Evolutionary conservation across 2,329 filamentous ascomycete genomes (phyloP).

Genomic region (Trichoderma lentiforme): DNA sequence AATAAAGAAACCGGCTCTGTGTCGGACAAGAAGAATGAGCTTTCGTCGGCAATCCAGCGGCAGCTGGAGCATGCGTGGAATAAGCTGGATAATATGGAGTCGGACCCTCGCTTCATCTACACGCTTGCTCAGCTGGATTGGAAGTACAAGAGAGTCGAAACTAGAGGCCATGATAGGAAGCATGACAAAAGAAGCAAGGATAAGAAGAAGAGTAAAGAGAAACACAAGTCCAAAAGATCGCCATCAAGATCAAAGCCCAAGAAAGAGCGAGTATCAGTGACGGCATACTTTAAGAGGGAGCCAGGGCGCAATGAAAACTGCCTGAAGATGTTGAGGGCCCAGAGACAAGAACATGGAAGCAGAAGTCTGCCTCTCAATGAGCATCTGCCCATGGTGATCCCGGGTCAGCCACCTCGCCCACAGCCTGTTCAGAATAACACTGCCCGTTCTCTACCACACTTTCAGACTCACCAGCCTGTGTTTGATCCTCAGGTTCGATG

Average conservation of each 20-base stretch:
- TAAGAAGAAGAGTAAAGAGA: constrained; percentile 8
- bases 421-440: not conserved
- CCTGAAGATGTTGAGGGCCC: constrained; percentile 27
- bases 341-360: not conserved
- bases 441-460: not conserved
- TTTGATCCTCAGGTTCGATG: not conserved
- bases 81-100: constrained; percentile 34
- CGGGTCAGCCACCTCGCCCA: not conserved
- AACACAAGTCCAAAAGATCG: not conserved
- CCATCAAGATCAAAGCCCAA: constrained; percentile 28
- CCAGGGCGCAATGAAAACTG: constrained; percentile 34
- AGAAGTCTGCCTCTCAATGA: not conserved
- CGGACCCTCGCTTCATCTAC: constrained; percentile 39
- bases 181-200: constrained; percentile 22
- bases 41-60: constrained; percentile 36
- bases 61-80: constrained; percentile 42
- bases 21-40: constrained; percentile 37
- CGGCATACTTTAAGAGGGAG: constrained; percentile 44
- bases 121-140: constrained; percentile 45
- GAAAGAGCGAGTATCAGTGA: constrained; percentile 40
- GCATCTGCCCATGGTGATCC: not conserved
- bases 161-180: constrained; percentile 19
- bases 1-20: constrained; percentile 29
- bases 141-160: constrained; percentile 30
- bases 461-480: not conserved